Evolutionary conservation across 352 stramenopile species (phyloP), one percentile per base, ranked within the genome.

Genomic region (Globisporangium cystogenes): DNA sequence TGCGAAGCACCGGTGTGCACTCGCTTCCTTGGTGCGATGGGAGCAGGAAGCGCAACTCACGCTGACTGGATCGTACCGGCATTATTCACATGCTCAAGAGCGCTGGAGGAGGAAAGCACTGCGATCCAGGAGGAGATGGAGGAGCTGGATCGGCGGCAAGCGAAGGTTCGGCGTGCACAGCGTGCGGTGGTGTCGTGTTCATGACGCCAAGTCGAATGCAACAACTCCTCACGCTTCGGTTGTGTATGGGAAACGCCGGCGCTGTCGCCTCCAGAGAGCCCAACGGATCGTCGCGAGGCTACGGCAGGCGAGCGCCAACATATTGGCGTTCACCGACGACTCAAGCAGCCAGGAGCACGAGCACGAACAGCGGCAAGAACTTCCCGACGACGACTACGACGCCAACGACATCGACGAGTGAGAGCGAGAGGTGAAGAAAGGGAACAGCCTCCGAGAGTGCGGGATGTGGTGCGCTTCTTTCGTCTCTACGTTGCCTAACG

Each of bases 91-190:
- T 39, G 14, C 14, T 20, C 12, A 11, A 33, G 29, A 33, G 18
- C 74, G 51, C 56, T 88, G 23, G 74, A 79, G 42, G 66, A 70
- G 8, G 76, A 90, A 35, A 71, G 68, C 1, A 53, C 53, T 6
- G 68, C 54, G 54, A 85, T 90, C 43, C 79, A 87, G 64, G 65
- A 55, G 10, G 79, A 82, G 51, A 67, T 90, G 59, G 67, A 86
- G 11, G 63, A 82, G 27, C 59, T 90, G 23, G 46, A 87, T 45
- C 59, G 60, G 16, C 70, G 70, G 36, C 79, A 90, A 60, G 72
- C 87, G 50, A 45, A 42, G 60, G 79, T 86, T 46, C 14, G 24
- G 16, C 4, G 48, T 21, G 16, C 12, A 48, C 7, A 26, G 6
- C 20, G 46, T 47, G 10, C 23, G 27, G n/a, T n/a, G n/a, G n/a